These are phyloP conservation scores for Lentinula sp. DNA, from an alignment of 768 basidiomycete species.

Conservation along the genomic window DNA sequence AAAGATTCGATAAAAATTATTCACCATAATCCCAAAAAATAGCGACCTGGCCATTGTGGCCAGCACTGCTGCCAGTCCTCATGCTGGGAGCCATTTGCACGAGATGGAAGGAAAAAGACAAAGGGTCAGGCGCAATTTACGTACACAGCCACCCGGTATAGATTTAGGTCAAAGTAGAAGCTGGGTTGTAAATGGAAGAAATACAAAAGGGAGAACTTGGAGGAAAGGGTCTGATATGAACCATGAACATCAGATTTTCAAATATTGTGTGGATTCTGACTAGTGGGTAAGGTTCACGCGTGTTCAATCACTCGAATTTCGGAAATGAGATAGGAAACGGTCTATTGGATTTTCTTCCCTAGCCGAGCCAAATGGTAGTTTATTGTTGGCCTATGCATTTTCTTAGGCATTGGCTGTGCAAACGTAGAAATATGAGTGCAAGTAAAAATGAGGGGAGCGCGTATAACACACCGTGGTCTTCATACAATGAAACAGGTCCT, in stretches of 20 bases:
- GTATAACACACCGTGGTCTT: conserved; percentile 63
- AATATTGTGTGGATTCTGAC: background rate
- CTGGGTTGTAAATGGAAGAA: no score
- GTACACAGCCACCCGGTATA: no score
- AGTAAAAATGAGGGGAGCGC: background rate
- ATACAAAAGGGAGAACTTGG: background rate
- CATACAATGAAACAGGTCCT: conserved; percentile 76
- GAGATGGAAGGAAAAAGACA: background rate
- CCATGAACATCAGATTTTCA: background rate
- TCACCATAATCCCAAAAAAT: conserved; percentile 38
- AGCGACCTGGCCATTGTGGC: conserved; percentile 26
- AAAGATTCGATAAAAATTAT: background rate
- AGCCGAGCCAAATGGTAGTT: conserved; percentile 87
- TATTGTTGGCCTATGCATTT: conserved; percentile 69
- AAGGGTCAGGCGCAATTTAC: background rate
- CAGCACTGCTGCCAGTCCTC: background rate
- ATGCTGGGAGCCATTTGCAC: background rate
- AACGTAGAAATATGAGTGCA: conserved; percentile 3
- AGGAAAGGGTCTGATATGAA: background rate
- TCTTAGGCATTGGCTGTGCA: conserved; percentile 60
- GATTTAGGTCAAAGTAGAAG: no score
- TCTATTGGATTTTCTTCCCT: conserved; percentile 67
- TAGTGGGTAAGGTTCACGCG: background rate
- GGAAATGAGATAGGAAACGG: conserved; percentile 7
- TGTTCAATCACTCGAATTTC: background rate